Evolutionary conservation across 2,329 filamentous ascomycete genomes (phyloP), one percentile per base, ranked within the genome.

Genomic region (Beauveria sp.): DNA sequence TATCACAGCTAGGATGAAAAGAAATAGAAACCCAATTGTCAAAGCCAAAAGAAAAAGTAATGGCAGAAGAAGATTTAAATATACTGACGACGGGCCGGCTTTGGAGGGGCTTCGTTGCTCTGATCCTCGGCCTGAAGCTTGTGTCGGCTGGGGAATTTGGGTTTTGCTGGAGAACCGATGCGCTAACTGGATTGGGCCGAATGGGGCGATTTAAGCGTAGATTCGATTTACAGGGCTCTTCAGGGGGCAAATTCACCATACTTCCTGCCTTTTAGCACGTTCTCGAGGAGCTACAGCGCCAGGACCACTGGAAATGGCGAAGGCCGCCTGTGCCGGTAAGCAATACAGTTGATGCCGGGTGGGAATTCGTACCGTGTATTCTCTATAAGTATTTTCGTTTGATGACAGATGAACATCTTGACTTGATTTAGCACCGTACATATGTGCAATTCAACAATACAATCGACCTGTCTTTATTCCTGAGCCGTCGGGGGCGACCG

Each of bases 111-210:
- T 28, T n/a, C n/a, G 44, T n/a, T 3, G 12, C 28, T 57, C 18
- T 50, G 44, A 40, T 50, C 55, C 55, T 57, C 55, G 55, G 55
- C 55, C 50, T 57, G 44, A 47, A 28, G 30, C 22, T 56, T 46
- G 44, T 46, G 22, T 40, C 26, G 18, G 26, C 18, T 52, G 44
- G 20, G 55, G 43, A 34, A 34, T 12, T 48, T 46, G 26, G 43
- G 37, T 12, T 12, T 44, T 30, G 34, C 16, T 44, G 40, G 43
- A 26, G 30, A 28, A 18, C 22, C 30, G 44, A 57, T 50, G 44
- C 30, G 55, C 55, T 57, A 57, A 41, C 50, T 14, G 12, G 30
- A 24, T 24, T 16, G n/a, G 50, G 51, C 20, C 14, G 3, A 14
- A 41, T 26, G 47, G 30, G 55, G 44, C 16, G 26, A 40, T 22